phyloP scores from a whole-genome alignment of 2,329 filamentous ascomycete genomes.

The Clarireedia monteithiana region DNA sequence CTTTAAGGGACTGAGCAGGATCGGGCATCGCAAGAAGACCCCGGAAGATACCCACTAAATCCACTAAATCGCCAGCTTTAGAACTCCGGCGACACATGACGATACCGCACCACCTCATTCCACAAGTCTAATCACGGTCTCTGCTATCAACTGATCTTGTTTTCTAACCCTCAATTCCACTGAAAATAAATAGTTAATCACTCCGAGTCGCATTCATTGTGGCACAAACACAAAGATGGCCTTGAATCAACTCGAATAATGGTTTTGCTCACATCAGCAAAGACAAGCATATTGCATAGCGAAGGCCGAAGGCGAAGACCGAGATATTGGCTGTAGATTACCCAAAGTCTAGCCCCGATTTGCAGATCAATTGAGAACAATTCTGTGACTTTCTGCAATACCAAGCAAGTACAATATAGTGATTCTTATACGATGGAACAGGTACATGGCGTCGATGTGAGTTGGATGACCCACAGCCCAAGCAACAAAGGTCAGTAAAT shows the following conservation, averaged over 20 bases:
- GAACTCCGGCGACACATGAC: not conserved
- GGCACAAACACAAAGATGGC: constrained; percentile 6
- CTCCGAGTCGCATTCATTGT: constrained; percentile 4
- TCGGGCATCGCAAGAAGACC: not conserved
- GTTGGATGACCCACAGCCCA: constrained; percentile 28
- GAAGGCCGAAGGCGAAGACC: not conserved
- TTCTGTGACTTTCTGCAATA: not conserved
- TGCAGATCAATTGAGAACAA: not conserved
- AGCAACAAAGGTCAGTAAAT: constrained; percentile 24
- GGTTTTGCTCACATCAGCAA: constrained; percentile 9
- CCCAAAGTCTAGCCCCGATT: not conserved
- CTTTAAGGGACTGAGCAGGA: not conserved
- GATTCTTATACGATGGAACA: constrained; percentile 24
- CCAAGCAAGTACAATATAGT: not conserved
- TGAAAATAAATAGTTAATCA: not conserved
- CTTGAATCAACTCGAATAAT: not conserved
- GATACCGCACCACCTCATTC: not conserved
- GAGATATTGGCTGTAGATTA: not conserved
- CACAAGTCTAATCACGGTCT: not conserved
- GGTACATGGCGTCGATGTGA: constrained; percentile 29
- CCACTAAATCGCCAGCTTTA: not conserved
- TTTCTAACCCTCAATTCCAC: not conserved
- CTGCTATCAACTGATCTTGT: not conserved
- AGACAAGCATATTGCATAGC: not conserved
- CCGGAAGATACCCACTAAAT: not conserved